A percentile compares a stretch with the other conserved stretches of the same genome.
These are phyloP conservation scores for Aureobasidium sp. DNA, from an alignment of 2,329 filamentous ascomycete species.

Conservation along the genomic window DNA sequence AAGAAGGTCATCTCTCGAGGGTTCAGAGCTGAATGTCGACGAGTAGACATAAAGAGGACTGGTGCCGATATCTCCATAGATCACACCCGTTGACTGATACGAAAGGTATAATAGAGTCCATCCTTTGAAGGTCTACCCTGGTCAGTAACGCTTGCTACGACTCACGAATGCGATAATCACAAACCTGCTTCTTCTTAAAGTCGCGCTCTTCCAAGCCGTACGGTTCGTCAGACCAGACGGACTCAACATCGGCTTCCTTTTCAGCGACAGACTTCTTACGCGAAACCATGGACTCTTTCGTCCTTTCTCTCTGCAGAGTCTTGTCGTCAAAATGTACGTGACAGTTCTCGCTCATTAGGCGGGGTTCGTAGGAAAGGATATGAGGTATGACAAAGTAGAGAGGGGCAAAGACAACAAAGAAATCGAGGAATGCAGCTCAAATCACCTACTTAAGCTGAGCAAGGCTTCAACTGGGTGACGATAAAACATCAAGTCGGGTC, in stretches of 20 bases:
- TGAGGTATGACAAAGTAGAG: background rate
- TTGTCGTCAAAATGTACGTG: conserved; percentile 8
- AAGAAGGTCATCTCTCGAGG: conserved; percentile 51
- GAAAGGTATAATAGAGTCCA: conserved; percentile 36
- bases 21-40: conserved; percentile 51
- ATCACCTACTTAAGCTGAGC: conserved; percentile 3
- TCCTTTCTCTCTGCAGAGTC: conserved; percentile 4
- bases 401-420: background rate
- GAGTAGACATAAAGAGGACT: conserved; percentile 64
- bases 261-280: conserved; percentile 10
- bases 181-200: conserved; percentile 14
- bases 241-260: conserved; percentile 12
- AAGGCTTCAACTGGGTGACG: background rate
- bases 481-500: background rate
- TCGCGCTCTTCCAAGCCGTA: conserved; percentile 14
- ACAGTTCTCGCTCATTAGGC: background rate
- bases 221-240: conserved; percentile 9
- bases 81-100: conserved; percentile 58
- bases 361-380: background rate
- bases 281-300: background rate
- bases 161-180: background rate
- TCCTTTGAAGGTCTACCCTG: conserved; percentile 11
- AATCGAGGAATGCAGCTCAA: conserved; percentile 3
- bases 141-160: background rate
- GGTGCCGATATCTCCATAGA: conserved; percentile 62